Base-by-base conservation (phyloP, 2,329 filamentous ascomycete genomes). In the Colletotrichum sp. region DNA sequence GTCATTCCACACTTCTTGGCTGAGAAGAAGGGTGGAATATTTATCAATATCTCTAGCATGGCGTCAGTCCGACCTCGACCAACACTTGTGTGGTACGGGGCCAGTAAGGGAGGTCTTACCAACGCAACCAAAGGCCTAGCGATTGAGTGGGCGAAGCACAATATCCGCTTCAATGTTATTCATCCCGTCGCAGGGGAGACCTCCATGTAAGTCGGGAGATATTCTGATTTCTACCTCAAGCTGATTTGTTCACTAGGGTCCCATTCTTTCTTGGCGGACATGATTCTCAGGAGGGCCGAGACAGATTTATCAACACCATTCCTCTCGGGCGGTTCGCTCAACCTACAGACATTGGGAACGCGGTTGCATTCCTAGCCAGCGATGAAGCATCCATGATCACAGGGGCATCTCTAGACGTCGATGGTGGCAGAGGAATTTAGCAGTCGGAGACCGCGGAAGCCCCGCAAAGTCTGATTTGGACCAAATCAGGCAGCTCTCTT, bases 321-420 rank as follows among this genome's bases (percentile, higher is more conserved):
- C 44, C 44, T 0, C 44, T 52, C 10, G 44, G 44, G 44, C 44
- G 44, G 3, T 52, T 52, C 44, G 44, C 44, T 18, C 44, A 52
- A 52, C 44, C 44, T 22, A 52, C 44, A 2, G 44, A 22, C 0
- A 52, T 52, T 22, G 44, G 44, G 0, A 52, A 52, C 44, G 44
- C 44, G n/a, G 44, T 22, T 52, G 44, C 44, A 52, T 52, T 52
- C n/a, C 4, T 52, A 24, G 44, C 44, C n/a, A 52, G 44, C 6
- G 44, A 52, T 52, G 44, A 52, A 52, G 44, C 44, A 52, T 52
- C 44, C 44, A 52, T 52, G n/a, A 52, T 52, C 44, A 22, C 44
- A 52, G 44, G 44, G n/a, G 44, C n/a, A 13, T 52, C 44, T 52
- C n/a, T 52, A 52, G 44, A 22, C n/a, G 44, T 52, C 10, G 44